Conservation (phyloP, 805 yeast genomes). For the Sungouiozyma intestinalis region DNA sequence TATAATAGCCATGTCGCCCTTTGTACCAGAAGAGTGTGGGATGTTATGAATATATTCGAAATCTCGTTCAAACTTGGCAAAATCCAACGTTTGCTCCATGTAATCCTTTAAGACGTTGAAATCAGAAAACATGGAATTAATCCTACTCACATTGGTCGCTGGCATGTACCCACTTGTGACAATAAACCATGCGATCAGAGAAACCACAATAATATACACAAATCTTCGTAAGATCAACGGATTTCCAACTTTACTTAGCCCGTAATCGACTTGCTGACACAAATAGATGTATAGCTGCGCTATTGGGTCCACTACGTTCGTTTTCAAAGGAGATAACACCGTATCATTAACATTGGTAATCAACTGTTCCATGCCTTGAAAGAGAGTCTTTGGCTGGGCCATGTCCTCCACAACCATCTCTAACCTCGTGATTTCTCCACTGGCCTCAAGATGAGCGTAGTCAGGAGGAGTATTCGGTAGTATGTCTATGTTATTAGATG, state of each 20-base stretch:
- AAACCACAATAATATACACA: slow-evolving; percentile 56
- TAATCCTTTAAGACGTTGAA: slow-evolving; percentile 40
- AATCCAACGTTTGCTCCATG: slow-evolving; percentile 43
- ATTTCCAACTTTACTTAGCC: slow-evolving; percentile 63
- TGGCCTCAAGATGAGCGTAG: background rate
- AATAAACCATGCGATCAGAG: slow-evolving; percentile 46
- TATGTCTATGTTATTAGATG: too few relatives aligned
- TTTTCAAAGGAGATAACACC: slow-evolving; percentile 31
- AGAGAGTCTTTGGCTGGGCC: background rate
- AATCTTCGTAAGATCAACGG: slow-evolving; percentile 75
- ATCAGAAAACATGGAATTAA: slow-evolving; percentile 55
- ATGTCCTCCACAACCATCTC: background rate
- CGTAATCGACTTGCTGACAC: slow-evolving; percentile 41
- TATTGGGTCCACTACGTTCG: slow-evolving; percentile 38
- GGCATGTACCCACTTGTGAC: slow-evolving; percentile 49
- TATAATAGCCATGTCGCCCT: slow-evolving; percentile 69
- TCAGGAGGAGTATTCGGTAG: background rate
- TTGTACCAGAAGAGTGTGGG: slow-evolving; percentile 84
- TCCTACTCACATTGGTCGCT: slow-evolving; percentile 28
- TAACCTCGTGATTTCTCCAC: background rate
- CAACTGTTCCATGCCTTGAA: background rate
- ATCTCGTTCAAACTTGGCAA: slow-evolving; percentile 49
- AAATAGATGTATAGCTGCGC: slow-evolving; percentile 29
- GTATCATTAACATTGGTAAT: slow-evolving; percentile 17
- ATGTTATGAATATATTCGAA: slow-evolving; percentile 64